phyloP scores from a whole-genome alignment of 305 asterid species.

The Plantago rigida region DNA sequence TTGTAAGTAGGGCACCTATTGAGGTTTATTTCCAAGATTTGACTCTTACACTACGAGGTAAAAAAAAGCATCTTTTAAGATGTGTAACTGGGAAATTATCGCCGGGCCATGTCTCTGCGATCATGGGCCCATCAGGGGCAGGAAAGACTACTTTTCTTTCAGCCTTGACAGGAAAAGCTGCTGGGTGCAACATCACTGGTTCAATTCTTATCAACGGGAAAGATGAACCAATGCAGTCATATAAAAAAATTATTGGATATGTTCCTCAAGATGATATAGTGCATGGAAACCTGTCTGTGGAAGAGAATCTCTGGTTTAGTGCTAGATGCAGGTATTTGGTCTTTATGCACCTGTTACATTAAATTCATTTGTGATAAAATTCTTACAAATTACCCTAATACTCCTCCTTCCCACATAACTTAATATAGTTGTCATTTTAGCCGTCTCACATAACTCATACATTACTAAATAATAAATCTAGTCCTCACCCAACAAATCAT shows the following conservation, averaged over 20 bases:
- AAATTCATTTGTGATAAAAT: no score
- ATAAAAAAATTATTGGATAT: constrained; percentile 60
- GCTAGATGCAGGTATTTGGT: constrained; percentile 69
- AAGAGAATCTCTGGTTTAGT: constrained; percentile 88
- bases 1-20: constrained; percentile 51
- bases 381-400: no score
- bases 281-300: constrained; percentile 77
- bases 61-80: constrained; percentile 61
- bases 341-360: neutral
- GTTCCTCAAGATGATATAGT: constrained; percentile 87
- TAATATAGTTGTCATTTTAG: no score
- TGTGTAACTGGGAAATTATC: constrained; percentile 62
- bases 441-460: no score
- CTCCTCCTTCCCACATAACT: no score
- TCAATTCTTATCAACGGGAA: constrained; percentile 62
- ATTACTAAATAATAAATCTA: no score
- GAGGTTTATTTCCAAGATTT: constrained; percentile 68
- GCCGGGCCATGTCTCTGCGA: constrained; percentile 77
- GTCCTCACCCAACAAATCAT: no score
- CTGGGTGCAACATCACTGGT: constrained; percentile 63
- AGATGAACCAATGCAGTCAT: constrained; percentile 53
- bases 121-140: constrained; percentile 89
- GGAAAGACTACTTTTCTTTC: constrained; percentile 79
- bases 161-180: constrained; percentile 68
- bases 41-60: constrained; percentile 67